Conservation (phyloP, 2,329 filamentous ascomycete genomes). For the Dryadomyces sulphureus region DNA sequence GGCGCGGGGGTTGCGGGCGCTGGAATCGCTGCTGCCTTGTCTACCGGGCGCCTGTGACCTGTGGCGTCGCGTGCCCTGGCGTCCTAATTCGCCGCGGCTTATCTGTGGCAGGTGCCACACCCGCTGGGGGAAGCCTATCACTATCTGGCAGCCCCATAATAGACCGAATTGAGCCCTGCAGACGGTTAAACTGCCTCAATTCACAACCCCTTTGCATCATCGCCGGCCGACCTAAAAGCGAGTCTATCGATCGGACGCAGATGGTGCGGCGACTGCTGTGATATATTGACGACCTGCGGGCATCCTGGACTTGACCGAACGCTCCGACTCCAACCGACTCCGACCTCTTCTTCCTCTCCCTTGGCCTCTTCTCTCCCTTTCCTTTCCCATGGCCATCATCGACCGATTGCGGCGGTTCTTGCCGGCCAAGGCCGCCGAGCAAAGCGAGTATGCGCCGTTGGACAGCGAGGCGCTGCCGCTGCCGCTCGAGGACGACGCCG, state of each 20-base stretch:
- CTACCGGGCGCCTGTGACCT: background rate
- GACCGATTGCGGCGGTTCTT: constrained; percentile 25
- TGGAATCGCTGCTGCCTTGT: constrained; percentile 1
- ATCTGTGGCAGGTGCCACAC: too few relatives aligned
- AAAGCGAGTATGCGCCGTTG: constrained; percentile 20
- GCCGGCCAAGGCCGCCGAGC: constrained; percentile 12
- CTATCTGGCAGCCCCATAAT: too few relatives aligned
- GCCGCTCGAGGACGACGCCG: constrained; percentile 13
- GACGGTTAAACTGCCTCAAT: too few relatives aligned
- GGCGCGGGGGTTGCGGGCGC: background rate
- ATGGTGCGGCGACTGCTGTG: too few relatives aligned
- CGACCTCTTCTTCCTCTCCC: background rate
- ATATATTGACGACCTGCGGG: too few relatives aligned
- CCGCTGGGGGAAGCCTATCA: too few relatives aligned
- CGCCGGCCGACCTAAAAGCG: too few relatives aligned
- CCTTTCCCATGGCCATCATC: constrained; percentile 14
- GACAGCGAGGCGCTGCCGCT: constrained; percentile 6
- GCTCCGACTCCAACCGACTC: background rate
- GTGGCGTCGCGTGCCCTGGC: background rate
- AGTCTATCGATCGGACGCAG: too few relatives aligned
- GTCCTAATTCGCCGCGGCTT: too few relatives aligned
- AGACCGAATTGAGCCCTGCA: too few relatives aligned
- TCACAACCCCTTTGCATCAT: too few relatives aligned
- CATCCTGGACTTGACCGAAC: too few relatives aligned
- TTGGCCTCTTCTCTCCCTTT: background rate